These are phyloP conservation scores for Trichomonas vaginalis DNA, from an alignment of 208 protist genomes.

Conservation along the genomic window DNA sequence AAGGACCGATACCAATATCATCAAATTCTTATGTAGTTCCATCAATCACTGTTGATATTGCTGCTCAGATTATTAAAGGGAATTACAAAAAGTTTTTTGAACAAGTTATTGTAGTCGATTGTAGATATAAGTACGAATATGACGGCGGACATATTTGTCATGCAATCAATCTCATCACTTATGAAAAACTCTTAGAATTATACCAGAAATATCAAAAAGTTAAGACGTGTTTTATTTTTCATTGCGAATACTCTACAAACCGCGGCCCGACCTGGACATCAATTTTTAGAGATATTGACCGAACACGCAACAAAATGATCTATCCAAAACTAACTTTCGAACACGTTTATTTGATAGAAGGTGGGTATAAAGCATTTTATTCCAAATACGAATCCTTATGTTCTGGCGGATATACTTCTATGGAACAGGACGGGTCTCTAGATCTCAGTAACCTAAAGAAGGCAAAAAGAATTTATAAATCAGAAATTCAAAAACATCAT, in stretches of 20 bases:
- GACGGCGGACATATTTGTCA: conserved; percentile 19
- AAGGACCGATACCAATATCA: too few relatives aligned
- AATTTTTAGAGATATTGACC: neutral
- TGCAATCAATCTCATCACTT: neutral
- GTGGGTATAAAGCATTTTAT: neutral
- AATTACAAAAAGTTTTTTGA: neutral
- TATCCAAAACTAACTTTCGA: neutral
- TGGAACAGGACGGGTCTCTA: neutral
- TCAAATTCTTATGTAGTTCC: too few relatives aligned
- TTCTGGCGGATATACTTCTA: neutral
- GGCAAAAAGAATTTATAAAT: too few relatives aligned
- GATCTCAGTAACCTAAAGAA: too few relatives aligned
- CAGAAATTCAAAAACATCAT: too few relatives aligned
- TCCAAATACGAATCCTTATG: neutral
- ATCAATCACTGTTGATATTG: too few relatives aligned
- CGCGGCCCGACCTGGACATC: neutral
- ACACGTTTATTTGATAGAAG: neutral
- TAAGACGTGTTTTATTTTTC: neutral
- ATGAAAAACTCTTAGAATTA: neutral
- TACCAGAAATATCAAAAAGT: neutral
- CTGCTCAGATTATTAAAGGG: neutral
- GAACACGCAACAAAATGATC: neutral
- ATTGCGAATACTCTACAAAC: neutral
- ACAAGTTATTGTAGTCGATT: conserved; percentile 8
- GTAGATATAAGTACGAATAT: conserved; percentile 28